Conservation (phyloP, 176 grass and related monocot species). For the Ampelocalamus luodianensis region DNA sequence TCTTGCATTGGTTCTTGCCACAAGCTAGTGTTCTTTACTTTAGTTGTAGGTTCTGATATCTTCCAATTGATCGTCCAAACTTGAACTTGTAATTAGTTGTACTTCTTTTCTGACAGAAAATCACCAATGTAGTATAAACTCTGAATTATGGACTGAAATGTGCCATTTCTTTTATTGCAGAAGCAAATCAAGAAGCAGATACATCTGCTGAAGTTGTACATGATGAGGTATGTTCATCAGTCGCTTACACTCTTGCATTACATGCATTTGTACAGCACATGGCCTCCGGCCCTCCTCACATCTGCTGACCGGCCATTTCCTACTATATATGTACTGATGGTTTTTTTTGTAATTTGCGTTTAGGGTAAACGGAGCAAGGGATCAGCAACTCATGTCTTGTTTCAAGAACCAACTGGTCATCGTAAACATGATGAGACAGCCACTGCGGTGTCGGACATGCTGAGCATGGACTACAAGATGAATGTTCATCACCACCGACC, state of each 20-base stretch:
- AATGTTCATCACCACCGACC: constrained; percentile 41
- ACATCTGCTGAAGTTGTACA: constrained; percentile 34
- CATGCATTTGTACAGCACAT: neutral
- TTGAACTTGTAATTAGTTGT: neutral
- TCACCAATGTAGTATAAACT: neutral
- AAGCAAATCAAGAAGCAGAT: constrained; percentile 16
- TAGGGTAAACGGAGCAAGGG: constrained; percentile 33
- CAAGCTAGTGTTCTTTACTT: neutral
- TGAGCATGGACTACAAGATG: constrained; percentile 52
- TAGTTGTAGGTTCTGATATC: neutral
- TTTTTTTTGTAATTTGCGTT: neutral
- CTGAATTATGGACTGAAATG: constrained; percentile 22
- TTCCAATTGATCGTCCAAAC: neutral
- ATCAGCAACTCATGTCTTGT: neutral
- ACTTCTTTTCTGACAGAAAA: neutral
- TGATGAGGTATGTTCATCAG: constrained; percentile 28
- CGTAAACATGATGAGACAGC: neutral
- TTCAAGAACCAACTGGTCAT: constrained; percentile 6
- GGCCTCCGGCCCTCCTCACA: neutral
- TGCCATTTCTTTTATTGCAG: constrained; percentile 22
- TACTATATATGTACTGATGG: neutral
- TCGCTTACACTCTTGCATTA: too few species aligned
- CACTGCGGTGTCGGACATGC: constrained; percentile 34
- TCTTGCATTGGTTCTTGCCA: constrained; percentile 36
- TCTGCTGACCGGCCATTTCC: too few species aligned